Percentiles rank a stretch among this genome's conserved stretches.
Evolutionary conservation across 2,329 filamentous ascomycete species (phyloP).

Genomic region (Graphilbum ipis-grandicollis): DNA sequence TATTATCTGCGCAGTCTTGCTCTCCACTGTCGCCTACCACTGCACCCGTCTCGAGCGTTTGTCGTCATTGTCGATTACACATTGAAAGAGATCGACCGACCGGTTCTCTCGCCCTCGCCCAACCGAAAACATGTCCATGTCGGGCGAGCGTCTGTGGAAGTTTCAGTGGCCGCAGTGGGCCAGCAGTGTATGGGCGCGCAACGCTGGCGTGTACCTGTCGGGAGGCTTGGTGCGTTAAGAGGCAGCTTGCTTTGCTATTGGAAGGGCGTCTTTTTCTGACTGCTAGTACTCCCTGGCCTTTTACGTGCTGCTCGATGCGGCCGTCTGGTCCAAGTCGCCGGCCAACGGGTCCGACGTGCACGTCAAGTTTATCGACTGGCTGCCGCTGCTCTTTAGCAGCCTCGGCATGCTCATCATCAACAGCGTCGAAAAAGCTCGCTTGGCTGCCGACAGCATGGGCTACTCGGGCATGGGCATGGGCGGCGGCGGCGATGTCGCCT

Average conservation of each 20-base stretch:
- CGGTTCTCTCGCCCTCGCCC: no score
- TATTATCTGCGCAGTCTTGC: no score
- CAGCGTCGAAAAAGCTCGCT: conserved; percentile 48
- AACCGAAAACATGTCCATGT: no score
- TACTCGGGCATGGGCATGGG: conserved; percentile 22
- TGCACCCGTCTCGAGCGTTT: no score
- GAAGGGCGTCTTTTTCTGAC: no score
- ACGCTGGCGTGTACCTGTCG: conserved; percentile 43
- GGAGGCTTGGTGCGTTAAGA: conserved; percentile 39
- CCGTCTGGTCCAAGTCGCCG: conserved; percentile 46
- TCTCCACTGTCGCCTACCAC: no score
- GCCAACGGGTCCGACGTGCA: conserved; percentile 43
- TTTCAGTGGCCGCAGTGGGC: conserved; percentile 50
- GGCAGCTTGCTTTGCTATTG: neutral
- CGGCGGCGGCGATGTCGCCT: conserved; percentile 33
- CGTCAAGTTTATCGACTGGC: conserved; percentile 53
- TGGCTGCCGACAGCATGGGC: conserved; percentile 44
- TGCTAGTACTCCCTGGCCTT: conserved; percentile 48
- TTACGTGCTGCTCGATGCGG: conserved; percentile 50
- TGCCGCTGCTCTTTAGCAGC: conserved; percentile 48
- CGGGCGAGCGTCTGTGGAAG: conserved; percentile 51
- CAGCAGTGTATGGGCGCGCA: conserved; percentile 45
- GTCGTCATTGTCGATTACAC: no score
- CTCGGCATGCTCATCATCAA: conserved; percentile 58
- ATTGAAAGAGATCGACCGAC: no score